Conservation (phyloP, 139 green algal species). For the Choricystis sp. region DNA sequence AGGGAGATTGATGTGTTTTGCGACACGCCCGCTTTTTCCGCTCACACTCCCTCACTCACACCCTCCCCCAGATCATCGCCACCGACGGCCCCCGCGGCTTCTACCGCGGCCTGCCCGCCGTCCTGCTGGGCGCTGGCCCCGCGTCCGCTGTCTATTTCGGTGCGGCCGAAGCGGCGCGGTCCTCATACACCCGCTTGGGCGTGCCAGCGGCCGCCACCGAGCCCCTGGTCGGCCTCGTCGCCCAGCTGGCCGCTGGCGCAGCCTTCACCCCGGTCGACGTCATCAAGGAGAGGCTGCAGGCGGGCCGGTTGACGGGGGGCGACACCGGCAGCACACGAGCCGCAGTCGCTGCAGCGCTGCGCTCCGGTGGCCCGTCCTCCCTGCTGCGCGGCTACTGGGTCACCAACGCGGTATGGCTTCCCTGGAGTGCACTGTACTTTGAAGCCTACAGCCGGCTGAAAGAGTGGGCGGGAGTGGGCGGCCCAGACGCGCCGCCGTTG, state of each 20-base stretch:
- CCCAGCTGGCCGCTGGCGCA: background rate
- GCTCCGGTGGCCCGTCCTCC: no score
- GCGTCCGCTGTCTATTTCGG: background rate
- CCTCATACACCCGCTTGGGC: background rate
- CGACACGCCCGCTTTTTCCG: no score
- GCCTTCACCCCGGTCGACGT: background rate
- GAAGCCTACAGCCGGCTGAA: slow-evolving; percentile 21
- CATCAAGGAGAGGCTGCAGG: background rate
- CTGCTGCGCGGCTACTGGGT: slow-evolving; percentile 27
- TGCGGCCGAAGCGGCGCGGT: background rate
- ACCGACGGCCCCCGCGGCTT: background rate
- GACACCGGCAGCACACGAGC: no score
- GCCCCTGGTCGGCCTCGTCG: background rate
- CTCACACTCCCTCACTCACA: no score
- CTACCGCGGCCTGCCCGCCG: background rate
- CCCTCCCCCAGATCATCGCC: no score
- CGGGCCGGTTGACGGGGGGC: no score
- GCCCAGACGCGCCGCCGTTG: background rate
- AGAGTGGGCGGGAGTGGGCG: background rate
- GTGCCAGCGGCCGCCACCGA: background rate
- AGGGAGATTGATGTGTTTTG: no score
- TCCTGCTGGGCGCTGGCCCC: background rate
- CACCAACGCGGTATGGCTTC: slow-evolving; percentile 64
- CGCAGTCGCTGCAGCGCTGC: background rate
- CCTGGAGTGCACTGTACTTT: slow-evolving; percentile 68